These are phyloP conservation scores for Kodamaea arcana DNA, from an alignment of 1,139 yeast species.

Conservation along the genomic window DNA sequence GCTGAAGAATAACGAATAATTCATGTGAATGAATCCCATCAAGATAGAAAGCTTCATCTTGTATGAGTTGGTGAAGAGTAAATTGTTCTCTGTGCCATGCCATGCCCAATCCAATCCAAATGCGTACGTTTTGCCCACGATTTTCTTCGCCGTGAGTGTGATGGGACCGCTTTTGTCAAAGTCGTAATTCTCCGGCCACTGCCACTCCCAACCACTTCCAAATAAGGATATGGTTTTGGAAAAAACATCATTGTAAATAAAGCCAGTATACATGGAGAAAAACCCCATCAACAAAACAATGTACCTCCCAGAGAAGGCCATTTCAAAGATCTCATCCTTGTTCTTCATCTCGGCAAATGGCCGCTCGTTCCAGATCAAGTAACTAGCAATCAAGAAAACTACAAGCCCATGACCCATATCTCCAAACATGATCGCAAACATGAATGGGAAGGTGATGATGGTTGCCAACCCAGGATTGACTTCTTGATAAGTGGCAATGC, in stretches of 20 bases:
- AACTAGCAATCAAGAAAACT: conserved; percentile 65
- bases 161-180: conserved; percentile 47
- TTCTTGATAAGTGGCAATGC: conserved; percentile 90
- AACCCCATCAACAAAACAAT: conserved; percentile 86
- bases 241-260: conserved; percentile 87
- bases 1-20: conserved; percentile 82
- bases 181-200: conserved; percentile 59
- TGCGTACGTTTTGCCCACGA: conserved; percentile 59
- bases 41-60: conserved; percentile 93
- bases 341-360: conserved; percentile 59
- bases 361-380: conserved; percentile 66
- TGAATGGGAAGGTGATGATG: conserved; percentile 91
- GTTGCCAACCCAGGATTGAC: conserved; percentile 96
- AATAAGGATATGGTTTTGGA: conserved; percentile 87
- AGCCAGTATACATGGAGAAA: conserved; percentile 91
- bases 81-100: conserved; percentile 95
- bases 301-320: conserved; percentile 93
- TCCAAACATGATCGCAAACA: conserved; percentile 99
- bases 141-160: conserved; percentile 55
- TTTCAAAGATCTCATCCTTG: conserved; percentile 90
- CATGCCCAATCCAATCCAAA: conserved; percentile 92
- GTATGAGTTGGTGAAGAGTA: conserved; percentile 87
- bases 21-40: conserved; percentile 95
- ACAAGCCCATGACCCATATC: conserved; percentile 95
- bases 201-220: conserved; percentile 86